Conservation (phyloP, 1,139 yeast species). For the Wickerhamomyces sp. region DNA sequence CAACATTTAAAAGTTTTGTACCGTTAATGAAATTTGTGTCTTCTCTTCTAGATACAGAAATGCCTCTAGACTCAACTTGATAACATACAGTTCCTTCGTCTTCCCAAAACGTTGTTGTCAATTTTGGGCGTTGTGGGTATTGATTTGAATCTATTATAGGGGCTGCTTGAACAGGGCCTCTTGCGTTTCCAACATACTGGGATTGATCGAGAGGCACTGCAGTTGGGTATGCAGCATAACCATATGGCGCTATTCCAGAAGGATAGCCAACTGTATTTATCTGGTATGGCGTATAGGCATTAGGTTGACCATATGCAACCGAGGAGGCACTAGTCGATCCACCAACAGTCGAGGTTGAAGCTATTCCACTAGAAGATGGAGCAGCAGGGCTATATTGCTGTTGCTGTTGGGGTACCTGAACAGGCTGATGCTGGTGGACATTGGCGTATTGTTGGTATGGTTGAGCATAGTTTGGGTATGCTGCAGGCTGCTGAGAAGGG, state of each 20-base stretch:
- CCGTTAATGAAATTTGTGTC: conserved; percentile 94
- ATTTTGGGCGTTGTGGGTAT: conserved; percentile 66
- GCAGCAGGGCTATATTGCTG: neutral
- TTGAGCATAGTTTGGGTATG: neutral
- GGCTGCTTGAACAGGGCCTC: conserved; percentile 13
- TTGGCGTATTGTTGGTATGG: conserved; percentile 11
- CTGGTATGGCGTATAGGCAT: conserved; percentile 7
- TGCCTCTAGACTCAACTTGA: conserved; percentile 92
- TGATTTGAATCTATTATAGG: conserved; percentile 28
- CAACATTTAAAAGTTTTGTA: conserved; percentile 85
- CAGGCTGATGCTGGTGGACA: conserved; percentile 16
- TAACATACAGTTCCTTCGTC: conserved; percentile 92
- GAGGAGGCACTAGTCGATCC: conserved; percentile 2
- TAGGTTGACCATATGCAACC: conserved; percentile 7
- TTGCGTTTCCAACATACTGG: conserved; percentile 8
- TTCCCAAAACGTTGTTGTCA: conserved; percentile 96
- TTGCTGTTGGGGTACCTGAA: neutral
- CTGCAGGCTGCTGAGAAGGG: conserved; percentile 1
- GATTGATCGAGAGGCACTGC: conserved; percentile 7
- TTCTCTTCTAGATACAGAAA: conserved; percentile 87
- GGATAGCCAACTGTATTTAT: conserved; percentile 8
- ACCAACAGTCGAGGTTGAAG: conserved; percentile 8
- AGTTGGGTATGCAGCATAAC: conserved; percentile 13
- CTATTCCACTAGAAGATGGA: conserved; percentile 1
- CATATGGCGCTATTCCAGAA: conserved; percentile 5